phyloP scores from a whole-genome alignment of 805 yeast genomes.

The Kuraishia piskuri region DNA sequence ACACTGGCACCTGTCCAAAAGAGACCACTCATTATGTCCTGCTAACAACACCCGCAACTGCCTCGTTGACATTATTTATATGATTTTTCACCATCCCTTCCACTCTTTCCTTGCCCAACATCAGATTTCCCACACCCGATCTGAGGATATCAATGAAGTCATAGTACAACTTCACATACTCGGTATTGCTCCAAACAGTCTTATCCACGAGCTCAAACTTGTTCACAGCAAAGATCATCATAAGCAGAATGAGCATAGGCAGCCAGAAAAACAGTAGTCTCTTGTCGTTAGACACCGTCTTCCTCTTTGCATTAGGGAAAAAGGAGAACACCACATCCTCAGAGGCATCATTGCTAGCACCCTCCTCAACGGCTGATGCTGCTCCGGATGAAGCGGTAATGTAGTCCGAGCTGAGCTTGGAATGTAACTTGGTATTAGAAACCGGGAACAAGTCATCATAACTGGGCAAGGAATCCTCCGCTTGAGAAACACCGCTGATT shows the following conservation, averaged over 20 bases:
- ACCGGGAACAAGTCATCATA: constrained; percentile 73
- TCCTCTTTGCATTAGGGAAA: constrained; percentile 27
- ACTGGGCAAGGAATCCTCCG: constrained; percentile 48
- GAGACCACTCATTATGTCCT: not conserved
- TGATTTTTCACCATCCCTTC: constrained; percentile 30
- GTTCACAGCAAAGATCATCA: constrained; percentile 28
- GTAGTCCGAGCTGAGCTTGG: not conserved
- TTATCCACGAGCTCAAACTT: constrained; percentile 14
- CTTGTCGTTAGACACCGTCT: constrained; percentile 59
- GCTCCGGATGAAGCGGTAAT: not conserved
- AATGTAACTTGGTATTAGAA: not conserved
- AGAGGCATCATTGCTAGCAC: constrained; percentile 1
- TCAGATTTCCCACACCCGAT: constrained; percentile 34
- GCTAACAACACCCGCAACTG: constrained; percentile 17
- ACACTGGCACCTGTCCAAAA: not conserved
- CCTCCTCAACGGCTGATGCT: not conserved
- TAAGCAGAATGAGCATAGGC: constrained; percentile 57
- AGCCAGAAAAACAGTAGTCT: constrained; percentile 89
- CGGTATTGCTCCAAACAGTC: constrained; percentile 6
- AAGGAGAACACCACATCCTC: constrained; percentile 11
- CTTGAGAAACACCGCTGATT: constrained; percentile 17
- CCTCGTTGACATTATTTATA: constrained; percentile 32
- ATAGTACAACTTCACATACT: constrained; percentile 11
- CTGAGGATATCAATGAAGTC: constrained; percentile 31
- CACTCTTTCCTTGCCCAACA: constrained; percentile 45